These are phyloP conservation scores for Aspergillus uvarum DNA, from an alignment of 2,329 filamentous ascomycete genomes.

Conservation along the genomic window DNA sequence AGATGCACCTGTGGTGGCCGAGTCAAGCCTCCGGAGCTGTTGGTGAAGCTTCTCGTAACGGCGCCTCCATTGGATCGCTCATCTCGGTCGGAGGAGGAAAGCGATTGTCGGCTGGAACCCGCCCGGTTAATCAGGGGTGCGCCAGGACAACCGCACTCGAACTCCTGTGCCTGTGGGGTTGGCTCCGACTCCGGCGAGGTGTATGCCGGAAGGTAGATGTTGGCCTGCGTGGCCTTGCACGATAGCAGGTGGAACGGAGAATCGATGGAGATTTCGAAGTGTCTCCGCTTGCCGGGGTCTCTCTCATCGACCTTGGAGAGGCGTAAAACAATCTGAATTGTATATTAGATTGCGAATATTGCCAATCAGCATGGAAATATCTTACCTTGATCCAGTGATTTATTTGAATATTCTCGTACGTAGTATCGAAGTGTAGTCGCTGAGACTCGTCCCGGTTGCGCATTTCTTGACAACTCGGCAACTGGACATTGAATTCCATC, in stretches of 20 bases:
- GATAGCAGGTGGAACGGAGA: conserved; percentile 92
- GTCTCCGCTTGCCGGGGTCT: conserved; percentile 75
- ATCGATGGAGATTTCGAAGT: conserved; percentile 96
- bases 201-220: conserved; percentile 82
- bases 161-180: conserved; percentile 56
- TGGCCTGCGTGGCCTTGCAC: conserved; percentile 87
- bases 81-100: conserved; percentile 29
- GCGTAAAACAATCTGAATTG: conserved; percentile 77
- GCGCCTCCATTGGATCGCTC: conserved; percentile 25
- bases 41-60: conserved; percentile 40
- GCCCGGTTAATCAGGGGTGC: conserved; percentile 51
- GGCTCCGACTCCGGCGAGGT: conserved; percentile 55
- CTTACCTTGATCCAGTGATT: conserved; percentile 93
- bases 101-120: conserved; percentile 24
- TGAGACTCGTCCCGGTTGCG: conserved; percentile 64
- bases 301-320: conserved; percentile 79
- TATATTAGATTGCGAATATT: conserved; percentile 8
- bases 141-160: conserved; percentile 66
- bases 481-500: conserved; percentile 89
- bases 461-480: conserved; percentile 86
- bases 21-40: conserved; percentile 42
- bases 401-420: conserved; percentile 89
- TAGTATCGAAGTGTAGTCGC: conserved; percentile 82
- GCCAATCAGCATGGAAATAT: background rate
- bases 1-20: conserved; percentile 53